phyloP scores from a whole-genome alignment of 139 green algal genomes.

The Chlamydomonas incerta region DNA sequence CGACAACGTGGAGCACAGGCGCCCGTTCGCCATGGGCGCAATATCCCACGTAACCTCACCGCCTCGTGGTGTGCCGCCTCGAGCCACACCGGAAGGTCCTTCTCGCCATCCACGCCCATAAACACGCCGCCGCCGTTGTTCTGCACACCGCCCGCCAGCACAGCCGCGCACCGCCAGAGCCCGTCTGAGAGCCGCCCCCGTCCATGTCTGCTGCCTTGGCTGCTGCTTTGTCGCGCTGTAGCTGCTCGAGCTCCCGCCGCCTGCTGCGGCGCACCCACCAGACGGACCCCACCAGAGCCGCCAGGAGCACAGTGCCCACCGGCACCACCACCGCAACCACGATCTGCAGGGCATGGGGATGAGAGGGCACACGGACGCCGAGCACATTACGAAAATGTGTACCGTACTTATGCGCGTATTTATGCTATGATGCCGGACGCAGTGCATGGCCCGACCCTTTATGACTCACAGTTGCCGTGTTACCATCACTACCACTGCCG shows the following conservation, averaged over 20 bases:
- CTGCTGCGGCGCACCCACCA: background rate
- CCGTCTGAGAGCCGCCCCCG: too few relatives aligned
- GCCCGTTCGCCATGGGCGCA: too few relatives aligned
- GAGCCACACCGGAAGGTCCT: background rate
- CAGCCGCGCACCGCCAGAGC: background rate
- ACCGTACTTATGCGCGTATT: too few relatives aligned
- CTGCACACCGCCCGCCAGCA: background rate
- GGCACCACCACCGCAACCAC: background rate
- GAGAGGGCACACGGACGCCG: too few relatives aligned
- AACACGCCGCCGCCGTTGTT: slow-evolving; percentile 7
- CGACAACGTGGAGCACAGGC: background rate
- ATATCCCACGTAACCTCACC: too few relatives aligned
- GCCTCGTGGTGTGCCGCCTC: background rate
- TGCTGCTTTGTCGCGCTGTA: background rate
- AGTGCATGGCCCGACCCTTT: too few relatives aligned
- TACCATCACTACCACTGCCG: too few relatives aligned
- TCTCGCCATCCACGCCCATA: background rate
- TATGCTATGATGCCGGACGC: too few relatives aligned
- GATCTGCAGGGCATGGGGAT: background rate
- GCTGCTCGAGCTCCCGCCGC: background rate
- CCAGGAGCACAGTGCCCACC: background rate
- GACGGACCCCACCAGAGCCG: background rate
- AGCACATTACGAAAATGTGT: too few relatives aligned
- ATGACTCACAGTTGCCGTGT: too few relatives aligned
- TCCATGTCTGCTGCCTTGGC: too few relatives aligned